Percentiles rank a stretch among this genome's conserved stretches.
phyloP scores from a whole-genome alignment of 495 filamentous ascomycete species.

The Parathielavia appendiculata region DNA sequence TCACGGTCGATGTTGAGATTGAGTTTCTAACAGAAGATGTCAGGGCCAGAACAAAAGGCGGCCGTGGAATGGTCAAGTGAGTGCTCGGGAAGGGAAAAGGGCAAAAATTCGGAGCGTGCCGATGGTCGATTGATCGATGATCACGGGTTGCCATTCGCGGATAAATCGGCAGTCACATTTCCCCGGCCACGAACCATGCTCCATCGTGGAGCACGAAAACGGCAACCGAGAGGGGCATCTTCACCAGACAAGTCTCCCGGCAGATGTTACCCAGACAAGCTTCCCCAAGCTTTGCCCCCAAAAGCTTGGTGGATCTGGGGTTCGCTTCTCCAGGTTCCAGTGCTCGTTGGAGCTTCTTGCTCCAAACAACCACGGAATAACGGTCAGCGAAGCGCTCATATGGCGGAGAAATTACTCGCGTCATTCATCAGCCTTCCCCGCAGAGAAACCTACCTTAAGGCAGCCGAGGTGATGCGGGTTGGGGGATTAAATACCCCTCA shows the following conservation, averaged over 20 bases:
- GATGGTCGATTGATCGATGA: too few species aligned
- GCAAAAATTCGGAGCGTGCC: too few species aligned
- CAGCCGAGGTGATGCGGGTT: too few species aligned
- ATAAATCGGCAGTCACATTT: neutral
- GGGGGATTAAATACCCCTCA: neutral
- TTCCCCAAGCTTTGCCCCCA: neutral
- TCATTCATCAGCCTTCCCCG: neutral
- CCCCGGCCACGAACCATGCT: neutral
- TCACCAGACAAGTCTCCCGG: neutral
- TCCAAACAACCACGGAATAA: neutral
- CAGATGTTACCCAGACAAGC: neutral
- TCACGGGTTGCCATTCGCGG: slow-evolving; percentile 9
- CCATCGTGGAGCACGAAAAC: neutral
- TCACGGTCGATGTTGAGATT: too few species aligned
- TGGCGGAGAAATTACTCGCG: slow-evolving; percentile 3
- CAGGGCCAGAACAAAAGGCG: too few species aligned
- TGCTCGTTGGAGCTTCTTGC: too few species aligned
- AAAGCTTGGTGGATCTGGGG: neutral
- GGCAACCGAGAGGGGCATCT: neutral
- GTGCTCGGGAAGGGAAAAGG: too few species aligned
- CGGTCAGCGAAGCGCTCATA: neutral
- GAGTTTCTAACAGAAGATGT: too few species aligned
- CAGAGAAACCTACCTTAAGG: too few species aligned
- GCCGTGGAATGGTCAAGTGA: too few species aligned
- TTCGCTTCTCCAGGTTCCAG: neutral